phyloP scores from a whole-genome alignment of 2,329 filamentous ascomycete genomes.

The Sclerotinia sclerotiorum region DNA sequence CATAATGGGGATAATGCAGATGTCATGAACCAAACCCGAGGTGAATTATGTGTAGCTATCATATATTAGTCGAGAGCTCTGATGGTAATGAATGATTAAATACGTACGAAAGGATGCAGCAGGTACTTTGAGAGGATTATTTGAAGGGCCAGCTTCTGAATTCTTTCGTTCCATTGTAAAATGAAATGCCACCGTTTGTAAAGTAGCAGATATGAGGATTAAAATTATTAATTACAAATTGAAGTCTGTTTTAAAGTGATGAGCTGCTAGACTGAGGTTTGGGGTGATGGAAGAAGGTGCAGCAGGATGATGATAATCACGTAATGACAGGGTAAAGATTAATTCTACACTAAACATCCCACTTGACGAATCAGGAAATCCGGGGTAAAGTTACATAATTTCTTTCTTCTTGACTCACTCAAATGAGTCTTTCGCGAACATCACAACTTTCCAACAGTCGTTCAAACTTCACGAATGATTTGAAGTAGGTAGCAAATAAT shows the following conservation, averaged over 20 bases:
- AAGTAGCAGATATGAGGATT: background rate
- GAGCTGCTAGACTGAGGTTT: background rate
- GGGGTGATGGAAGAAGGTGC: background rate
- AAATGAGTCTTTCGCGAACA: background rate
- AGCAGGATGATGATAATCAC: background rate
- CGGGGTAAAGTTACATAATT: conserved; percentile 9
- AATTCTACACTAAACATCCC: conserved; percentile 13
- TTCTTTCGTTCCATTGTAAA: conserved; percentile 45
- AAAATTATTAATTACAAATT: background rate
- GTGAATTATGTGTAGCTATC: conserved; percentile 62
- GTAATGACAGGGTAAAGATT: background rate
- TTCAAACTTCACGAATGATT: background rate
- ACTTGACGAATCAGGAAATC: conserved; percentile 13
- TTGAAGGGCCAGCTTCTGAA: conserved; percentile 46
- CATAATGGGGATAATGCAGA: conserved; percentile 81
- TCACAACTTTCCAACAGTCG: background rate
- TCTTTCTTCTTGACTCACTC: background rate
- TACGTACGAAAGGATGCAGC: conserved; percentile 37
- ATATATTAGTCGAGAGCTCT: conserved; percentile 23
- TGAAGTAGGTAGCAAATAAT: background rate
- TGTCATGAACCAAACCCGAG: conserved; percentile 91
- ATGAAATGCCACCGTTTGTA: background rate
- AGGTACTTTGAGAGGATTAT: conserved; percentile 30
- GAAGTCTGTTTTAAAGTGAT: background rate
- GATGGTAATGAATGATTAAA: background rate